These are phyloP conservation scores for Verticillium alfalfae DNA, from an alignment of 2,329 filamentous ascomycete genomes.

Conservation along the genomic window DNA sequence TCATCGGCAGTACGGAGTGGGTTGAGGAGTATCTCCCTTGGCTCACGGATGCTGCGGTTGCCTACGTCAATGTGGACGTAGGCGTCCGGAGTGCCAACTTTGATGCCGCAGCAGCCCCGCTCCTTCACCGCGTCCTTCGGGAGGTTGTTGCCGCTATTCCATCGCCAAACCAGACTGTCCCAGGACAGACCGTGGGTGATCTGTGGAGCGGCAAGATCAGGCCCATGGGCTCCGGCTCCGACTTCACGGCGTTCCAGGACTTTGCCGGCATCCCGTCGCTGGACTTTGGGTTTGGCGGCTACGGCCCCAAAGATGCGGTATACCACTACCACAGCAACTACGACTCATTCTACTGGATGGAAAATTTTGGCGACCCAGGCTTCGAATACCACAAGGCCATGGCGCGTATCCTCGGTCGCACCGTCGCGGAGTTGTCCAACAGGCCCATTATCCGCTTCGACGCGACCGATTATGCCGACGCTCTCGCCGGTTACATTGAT, in stretches of 20 bases:
- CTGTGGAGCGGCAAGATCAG: constrained; percentile 56
- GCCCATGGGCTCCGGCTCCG: constrained; percentile 67
- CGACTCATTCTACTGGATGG: constrained; percentile 88
- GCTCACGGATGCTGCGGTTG: constrained; percentile 67
- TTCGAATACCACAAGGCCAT: constrained; percentile 62
- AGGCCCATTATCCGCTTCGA: constrained; percentile 58
- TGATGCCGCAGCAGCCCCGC: constrained; percentile 60
- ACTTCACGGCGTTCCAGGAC: constrained; percentile 72
- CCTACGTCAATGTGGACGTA: constrained; percentile 83
- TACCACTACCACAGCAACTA: constrained; percentile 92
- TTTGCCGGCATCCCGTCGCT: constrained; percentile 62
- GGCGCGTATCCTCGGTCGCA: constrained; percentile 59
- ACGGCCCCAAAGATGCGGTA: constrained; percentile 39
- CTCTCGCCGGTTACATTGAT: constrained; percentile 46
- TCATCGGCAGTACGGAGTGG: constrained; percentile 87
- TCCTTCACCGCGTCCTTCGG: constrained; percentile 68
- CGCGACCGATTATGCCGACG: constrained; percentile 58
- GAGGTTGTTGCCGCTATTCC: constrained; percentile 59
- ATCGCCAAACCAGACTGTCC: constrained; percentile 73
- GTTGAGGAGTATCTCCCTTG: constrained; percentile 85
- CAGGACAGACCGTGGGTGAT: constrained; percentile 64
- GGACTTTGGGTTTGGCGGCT: constrained; percentile 53
- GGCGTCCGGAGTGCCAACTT: constrained; percentile 64
- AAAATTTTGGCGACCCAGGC: constrained; percentile 65
- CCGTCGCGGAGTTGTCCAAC: constrained; percentile 57